Percentiles rank a stretch among this genome's conserved stretches.
phyloP scores from a whole-genome alignment of 2,329 filamentous ascomycete genomes.

The Botrytis fragariae region DNA sequence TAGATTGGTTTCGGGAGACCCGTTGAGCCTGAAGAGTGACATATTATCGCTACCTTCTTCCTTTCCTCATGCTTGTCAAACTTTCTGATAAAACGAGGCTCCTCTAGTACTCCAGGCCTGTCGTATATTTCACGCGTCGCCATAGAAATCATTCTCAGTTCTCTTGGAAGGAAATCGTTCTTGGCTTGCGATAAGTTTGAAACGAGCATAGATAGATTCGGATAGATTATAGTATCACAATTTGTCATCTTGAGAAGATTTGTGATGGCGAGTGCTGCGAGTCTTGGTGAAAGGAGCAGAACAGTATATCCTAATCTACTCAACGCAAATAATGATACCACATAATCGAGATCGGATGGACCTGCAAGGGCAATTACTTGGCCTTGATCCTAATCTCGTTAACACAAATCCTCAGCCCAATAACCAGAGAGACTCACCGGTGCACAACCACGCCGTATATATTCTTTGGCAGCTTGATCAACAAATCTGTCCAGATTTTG shows the following conservation, averaged over 20 bases:
- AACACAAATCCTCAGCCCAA: not conserved
- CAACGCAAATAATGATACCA: conserved; percentile 51
- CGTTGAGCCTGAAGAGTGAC: conserved; percentile 47
- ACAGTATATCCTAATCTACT: conserved; percentile 52
- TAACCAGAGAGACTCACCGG: not conserved
- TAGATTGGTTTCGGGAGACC: conserved; percentile 62
- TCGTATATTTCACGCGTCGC: conserved; percentile 13
- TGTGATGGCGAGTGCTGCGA: conserved; percentile 49
- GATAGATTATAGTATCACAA: conserved; percentile 22
- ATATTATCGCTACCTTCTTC: conserved; percentile 24
- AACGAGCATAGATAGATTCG: not conserved
- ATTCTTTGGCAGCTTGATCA: conserved; percentile 24
- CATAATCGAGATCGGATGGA: conserved; percentile 44
- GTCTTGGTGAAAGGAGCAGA: conserved; percentile 52
- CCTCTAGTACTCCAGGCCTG: not conserved
- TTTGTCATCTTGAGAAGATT: conserved; percentile 45
- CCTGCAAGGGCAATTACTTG: conserved; percentile 31
- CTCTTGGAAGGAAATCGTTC: not conserved
- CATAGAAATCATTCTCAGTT: not conserved
- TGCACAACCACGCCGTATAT: conserved; percentile 1
- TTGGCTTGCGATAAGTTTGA: conserved; percentile 17
- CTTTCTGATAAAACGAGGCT: not conserved
- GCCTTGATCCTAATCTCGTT: conserved; percentile 13
- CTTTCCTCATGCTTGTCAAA: not conserved
- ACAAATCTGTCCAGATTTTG: conserved; percentile 23